Evolutionary conservation across 1,284 basidiomycete genomes (phyloP).

Genomic region (Trichosporon inkin): DNA sequence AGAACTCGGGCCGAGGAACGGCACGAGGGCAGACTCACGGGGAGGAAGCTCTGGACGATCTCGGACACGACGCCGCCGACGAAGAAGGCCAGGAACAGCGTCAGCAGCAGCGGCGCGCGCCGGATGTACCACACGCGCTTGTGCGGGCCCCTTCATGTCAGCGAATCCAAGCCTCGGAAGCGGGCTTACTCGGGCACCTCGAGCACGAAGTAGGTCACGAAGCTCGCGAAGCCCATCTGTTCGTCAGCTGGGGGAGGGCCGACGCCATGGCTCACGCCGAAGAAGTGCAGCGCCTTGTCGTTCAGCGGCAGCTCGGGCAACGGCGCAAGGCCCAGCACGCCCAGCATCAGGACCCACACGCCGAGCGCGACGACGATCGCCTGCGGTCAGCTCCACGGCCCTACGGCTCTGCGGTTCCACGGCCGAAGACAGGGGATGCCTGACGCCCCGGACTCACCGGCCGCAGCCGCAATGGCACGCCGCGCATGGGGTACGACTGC

Average conservation of each 20-base stretch:
- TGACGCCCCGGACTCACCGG: constrained; percentile 40
- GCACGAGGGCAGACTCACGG: too few species aligned
- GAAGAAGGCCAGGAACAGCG: constrained; percentile 40
- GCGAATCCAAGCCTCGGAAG: not conserved
- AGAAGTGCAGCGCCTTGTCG: constrained; percentile 50
- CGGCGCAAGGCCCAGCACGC: constrained; percentile 46
- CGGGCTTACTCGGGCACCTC: constrained; percentile 47
- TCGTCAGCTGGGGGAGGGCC: constrained; percentile 11
- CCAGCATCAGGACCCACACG: constrained; percentile 45
- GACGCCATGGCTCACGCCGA: constrained; percentile 40
- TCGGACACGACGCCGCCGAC: constrained; percentile 47
- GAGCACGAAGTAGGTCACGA: constrained; percentile 46
- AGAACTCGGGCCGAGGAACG: too few species aligned
- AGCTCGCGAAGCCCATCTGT: constrained; percentile 49
- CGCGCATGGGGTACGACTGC: constrained; percentile 38
- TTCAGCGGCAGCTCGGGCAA: constrained; percentile 44
- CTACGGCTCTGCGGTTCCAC: not conserved
- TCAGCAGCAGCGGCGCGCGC: constrained; percentile 44
- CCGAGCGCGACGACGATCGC: constrained; percentile 45
- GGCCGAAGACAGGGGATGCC: not conserved
- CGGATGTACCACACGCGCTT: constrained; percentile 49
- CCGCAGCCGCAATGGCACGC: constrained; percentile 41
- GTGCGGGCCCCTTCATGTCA: constrained; percentile 31
- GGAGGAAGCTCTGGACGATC: constrained; percentile 45
- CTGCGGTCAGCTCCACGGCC: constrained; percentile 21